These are phyloP conservation scores for Citeromyces nyonsensis DNA, from an alignment of 805 yeast genomes.

Conservation along the genomic window DNA sequence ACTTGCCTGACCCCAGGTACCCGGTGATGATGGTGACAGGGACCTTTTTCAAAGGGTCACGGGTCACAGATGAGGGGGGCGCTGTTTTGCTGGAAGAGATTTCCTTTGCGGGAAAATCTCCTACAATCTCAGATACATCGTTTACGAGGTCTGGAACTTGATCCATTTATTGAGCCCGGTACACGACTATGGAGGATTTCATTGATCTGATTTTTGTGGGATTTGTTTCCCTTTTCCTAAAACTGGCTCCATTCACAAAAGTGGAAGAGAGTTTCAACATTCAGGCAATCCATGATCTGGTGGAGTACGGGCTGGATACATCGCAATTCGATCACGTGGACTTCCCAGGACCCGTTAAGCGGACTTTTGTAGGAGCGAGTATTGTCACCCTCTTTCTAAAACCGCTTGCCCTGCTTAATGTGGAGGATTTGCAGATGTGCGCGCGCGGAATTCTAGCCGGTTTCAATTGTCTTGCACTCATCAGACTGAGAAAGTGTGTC, in stretches of 20 bases:
- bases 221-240: constrained; percentile 30
- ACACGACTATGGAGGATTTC: no score
- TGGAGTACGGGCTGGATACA: constrained; percentile 40
- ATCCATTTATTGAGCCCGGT: constrained; percentile 3
- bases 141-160: constrained; percentile 9
- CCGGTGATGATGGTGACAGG: constrained; percentile 94
- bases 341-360: constrained; percentile 84
- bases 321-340: constrained; percentile 51
- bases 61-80: no score
- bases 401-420: constrained; percentile 12
- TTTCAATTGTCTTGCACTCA: constrained; percentile 36
- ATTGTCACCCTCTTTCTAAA: constrained; percentile 30
- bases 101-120: background rate
- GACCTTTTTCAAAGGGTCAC: constrained; percentile 25
- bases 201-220: constrained; percentile 20
- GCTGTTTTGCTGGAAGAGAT: background rate
- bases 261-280: constrained; percentile 89
- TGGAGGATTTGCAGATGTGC: constrained; percentile 27
- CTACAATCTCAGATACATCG: constrained; percentile 6
- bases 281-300: constrained; percentile 77
- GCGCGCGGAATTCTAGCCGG: constrained; percentile 51
- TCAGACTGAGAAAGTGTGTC: constrained; percentile 29
- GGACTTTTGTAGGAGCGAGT: constrained; percentile 67
- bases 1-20: constrained; percentile 88
- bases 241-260: constrained; percentile 68